A percentile compares a stretch with the other conserved stretches of the same genome.
Evolutionary conservation across 2,329 filamentous ascomycete species (phyloP).

Genomic region (Fusarium sacchari): DNA sequence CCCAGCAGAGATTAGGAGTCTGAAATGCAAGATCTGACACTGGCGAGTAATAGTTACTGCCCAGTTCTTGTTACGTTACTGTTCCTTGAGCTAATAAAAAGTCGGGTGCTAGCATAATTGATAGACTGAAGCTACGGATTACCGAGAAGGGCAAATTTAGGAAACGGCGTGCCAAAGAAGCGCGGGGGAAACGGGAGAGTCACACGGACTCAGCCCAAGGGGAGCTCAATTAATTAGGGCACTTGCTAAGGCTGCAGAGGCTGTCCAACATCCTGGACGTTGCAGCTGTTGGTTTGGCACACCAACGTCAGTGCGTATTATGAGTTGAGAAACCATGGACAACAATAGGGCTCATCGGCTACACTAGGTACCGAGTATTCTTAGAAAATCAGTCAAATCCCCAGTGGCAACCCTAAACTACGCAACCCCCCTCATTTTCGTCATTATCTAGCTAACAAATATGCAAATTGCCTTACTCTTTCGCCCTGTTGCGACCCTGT

Average conservation of each 20-base stretch:
- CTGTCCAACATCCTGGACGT: conserved; percentile 19
- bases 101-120: neutral
- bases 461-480: neutral
- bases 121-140: conserved; percentile 10
- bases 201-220: conserved; percentile 21
- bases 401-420: neutral
- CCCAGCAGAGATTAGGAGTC: neutral
- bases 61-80: neutral
- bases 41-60: neutral
- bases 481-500: neutral
- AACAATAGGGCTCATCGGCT: neutral
- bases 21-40: neutral
- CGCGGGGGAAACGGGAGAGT: conserved; percentile 28
- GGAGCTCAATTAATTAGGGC: conserved; percentile 25
- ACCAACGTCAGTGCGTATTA: conserved; percentile 11
- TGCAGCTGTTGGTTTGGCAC: conserved; percentile 31
- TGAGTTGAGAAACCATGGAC: neutral
- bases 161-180: conserved; percentile 1
- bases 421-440: neutral
- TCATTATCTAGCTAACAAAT: neutral
- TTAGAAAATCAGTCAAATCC: neutral
- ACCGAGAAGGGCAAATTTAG: conserved; percentile 14
- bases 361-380: neutral
- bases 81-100: neutral
- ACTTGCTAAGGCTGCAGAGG: conserved; percentile 10